These are phyloP conservation scores for Rhizophlyctis rosea DNA, from an alignment of 192 early-diverging fungal species.

Conservation along the genomic window DNA sequence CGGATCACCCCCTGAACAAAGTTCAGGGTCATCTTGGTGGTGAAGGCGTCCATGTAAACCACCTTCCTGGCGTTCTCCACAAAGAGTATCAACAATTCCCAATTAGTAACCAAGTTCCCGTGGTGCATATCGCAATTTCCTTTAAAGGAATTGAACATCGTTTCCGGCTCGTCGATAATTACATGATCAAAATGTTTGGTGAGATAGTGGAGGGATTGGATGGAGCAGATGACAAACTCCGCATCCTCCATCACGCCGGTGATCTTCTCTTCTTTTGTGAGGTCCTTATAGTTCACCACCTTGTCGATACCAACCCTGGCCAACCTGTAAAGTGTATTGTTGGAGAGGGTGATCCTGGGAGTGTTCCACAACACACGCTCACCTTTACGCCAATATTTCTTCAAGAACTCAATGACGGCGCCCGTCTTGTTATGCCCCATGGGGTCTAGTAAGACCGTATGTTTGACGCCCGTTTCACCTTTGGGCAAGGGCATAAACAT, in stretches of 20 bases:
- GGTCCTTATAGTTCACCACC: conserved; percentile 16
- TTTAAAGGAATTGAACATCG: conserved; percentile 10
- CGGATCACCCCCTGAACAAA: conserved; percentile 8
- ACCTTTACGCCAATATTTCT: background rate
- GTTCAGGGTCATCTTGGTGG: conserved; percentile 4
- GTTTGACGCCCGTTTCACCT: background rate
- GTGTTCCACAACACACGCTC: conserved; percentile 11
- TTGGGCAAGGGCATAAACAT: too few species aligned
- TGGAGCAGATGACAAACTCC: conserved; percentile 17
- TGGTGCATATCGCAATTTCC: conserved; percentile 4
- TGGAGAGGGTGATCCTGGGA: conserved; percentile 18
- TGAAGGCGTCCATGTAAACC: conserved; percentile 23
- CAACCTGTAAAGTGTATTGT: conserved; percentile 8
- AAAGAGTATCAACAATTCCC: background rate
- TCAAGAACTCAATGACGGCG: conserved; percentile 10
- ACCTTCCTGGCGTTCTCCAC: conserved; percentile 13
- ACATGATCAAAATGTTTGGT: conserved; percentile 7
- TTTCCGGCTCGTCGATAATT: conserved; percentile 14
- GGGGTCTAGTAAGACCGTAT: conserved; percentile 1
- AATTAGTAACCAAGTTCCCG: conserved; percentile 1
- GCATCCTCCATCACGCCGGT: background rate
- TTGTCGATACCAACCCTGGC: background rate
- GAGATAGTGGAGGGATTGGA: conserved; percentile 22
- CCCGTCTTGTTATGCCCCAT: conserved; percentile 22
- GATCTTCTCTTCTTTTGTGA: conserved; percentile 2